Evolutionary conservation across 2,329 filamentous ascomycete species (phyloP), one percentile per base, ranked within the genome.

Genomic region (Waltergamsia citrina): DNA sequence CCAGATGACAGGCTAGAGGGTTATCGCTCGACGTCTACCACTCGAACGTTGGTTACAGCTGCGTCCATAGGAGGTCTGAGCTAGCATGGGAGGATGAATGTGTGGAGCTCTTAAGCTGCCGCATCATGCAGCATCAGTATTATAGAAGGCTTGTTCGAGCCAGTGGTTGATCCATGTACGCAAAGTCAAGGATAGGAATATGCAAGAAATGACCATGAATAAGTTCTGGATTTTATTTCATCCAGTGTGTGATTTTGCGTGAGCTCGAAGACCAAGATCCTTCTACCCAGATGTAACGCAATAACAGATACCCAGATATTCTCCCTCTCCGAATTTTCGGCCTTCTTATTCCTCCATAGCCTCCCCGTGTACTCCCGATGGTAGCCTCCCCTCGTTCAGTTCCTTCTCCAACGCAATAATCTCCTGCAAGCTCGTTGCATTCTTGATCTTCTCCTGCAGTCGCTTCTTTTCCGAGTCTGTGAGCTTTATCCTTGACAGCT

Each of bases 351-450:
- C 73, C 57, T 80, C 74, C 76, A 80, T 81, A 11, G 57, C 60
- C 8, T 26, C 33, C 23, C 60, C 50, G 23, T 73, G 65, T 21
- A 78, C 71, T 19, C 78, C 83, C 22, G 72, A 69, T 3, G 90
- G 90, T 56, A 96, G 70, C 50, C 84, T 70, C 2, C 92, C 92
- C 57, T 96, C 90, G 41, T 85, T 84, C 44, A 96, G 62, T 58
- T 92, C 85, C 65, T 90, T 94, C 66, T 98, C 92, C 52, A 98
- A 57, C 45, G 77, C 72, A 37, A 85, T 81, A 53, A 98, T 93
- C 63, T 96, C 92, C 46, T 87, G 81, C 50, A 98, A 57, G 51
- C 82, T 94, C 56, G 81, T 87, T 6, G 92, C 90, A 50, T 85
- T 85, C 59, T 78, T 78, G 57, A 98, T 94, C 62, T 90, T 71